phyloP scores from a whole-genome alignment of 106 monocot genomes.

The Ottelia alismoides region DNA sequence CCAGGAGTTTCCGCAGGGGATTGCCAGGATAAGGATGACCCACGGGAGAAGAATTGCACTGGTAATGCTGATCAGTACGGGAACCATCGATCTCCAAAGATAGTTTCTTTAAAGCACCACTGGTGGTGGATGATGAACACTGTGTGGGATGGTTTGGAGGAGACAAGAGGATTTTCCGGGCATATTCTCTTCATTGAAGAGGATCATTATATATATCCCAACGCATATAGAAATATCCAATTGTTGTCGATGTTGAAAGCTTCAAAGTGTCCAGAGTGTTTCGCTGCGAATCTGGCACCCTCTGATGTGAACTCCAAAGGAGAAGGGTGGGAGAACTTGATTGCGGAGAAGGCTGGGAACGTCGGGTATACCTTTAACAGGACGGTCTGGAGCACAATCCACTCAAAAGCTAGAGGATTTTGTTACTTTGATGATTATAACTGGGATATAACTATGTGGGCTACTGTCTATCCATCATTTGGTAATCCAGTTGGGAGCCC shows the following conservation, averaged over 20 bases:
- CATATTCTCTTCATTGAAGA: slow-evolving; percentile 94
- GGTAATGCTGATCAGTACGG: slow-evolving; percentile 83
- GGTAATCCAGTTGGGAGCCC: too few relatives aligned
- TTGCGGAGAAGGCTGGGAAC: slow-evolving; percentile 90
- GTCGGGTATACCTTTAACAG: slow-evolving; percentile 84
- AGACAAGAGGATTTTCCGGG: slow-evolving; percentile 40
- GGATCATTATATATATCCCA: slow-evolving; percentile 86
- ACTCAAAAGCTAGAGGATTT: slow-evolving; percentile 73
- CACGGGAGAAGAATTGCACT: slow-evolving; percentile 35
- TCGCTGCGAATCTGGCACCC: slow-evolving; percentile 78
- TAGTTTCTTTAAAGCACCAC: slow-evolving; percentile 93
- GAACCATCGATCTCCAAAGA: slow-evolving; percentile 76
- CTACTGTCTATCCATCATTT: slow-evolving; percentile 82
- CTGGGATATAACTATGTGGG: slow-evolving; percentile 99
- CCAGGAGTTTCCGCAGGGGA: slow-evolving; percentile 64
- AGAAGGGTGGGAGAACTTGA: slow-evolving; percentile 50
- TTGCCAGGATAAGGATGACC: slow-evolving; percentile 52
- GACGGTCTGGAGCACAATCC: slow-evolving; percentile 89
- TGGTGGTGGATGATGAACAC: slow-evolving; percentile 99
- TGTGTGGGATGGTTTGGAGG: slow-evolving; percentile 84
- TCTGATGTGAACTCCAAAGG: slow-evolving; percentile 77
- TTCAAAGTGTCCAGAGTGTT: slow-evolving; percentile 59
- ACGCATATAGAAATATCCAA: slow-evolving; percentile 80
- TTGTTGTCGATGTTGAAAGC: slow-evolving; percentile 48
- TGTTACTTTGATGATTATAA: slow-evolving; percentile 92